Base-by-base conservation (phyloP, 768 basidiomycete species). In the Glaciozyma martinii region DNA sequence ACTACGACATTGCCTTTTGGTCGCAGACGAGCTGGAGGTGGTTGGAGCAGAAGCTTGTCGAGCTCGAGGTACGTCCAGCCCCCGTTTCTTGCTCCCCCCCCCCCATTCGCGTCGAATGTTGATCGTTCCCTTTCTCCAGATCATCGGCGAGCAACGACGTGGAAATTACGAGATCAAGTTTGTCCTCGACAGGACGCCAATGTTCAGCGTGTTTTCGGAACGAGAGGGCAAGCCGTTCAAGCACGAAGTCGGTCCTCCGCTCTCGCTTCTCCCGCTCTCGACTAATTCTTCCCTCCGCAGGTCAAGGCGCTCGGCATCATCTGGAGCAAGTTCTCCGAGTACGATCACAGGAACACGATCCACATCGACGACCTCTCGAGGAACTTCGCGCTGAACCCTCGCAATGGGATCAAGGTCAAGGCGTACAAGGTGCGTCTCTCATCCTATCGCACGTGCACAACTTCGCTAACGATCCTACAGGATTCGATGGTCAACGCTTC, bases 1-100 rank as follows among this genome's bases (percentile, higher is more conserved):
- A 84, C 73, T 94, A 93, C 74, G 90, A 94, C 71, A 88, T 94
- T 66, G 88, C 86, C 70, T 86, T 93, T 66, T 92, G 90, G 90
- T 87, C 75, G 53, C 87, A 89, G 74, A 91, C 90, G 5, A 85
- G 84, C 67, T 91, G 90, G 90, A 80, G 88, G 57, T 91, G 89
- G 89, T 79, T 91, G 23, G 89, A 91, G 78, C 83, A 85, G 21
- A 93, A 91, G 75, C 80, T 94, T 12, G 85, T 88, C 18, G 90
- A 92, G 75, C 80, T 92, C 13, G 88, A 84, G 23, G 89, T 92
- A n/a, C 46, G n/a, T 19, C 46, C 46, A 19, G 50, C 9, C 25
- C 21, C 21, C 6, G 9, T 6, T 13, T 3, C 37, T 33, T 3
- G 13, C n/a, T 30, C 25, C 18, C 47, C 49, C 2, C 29, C 9